Conservation (phyloP, 306 rosid species). For the Quercus suber region DNA sequence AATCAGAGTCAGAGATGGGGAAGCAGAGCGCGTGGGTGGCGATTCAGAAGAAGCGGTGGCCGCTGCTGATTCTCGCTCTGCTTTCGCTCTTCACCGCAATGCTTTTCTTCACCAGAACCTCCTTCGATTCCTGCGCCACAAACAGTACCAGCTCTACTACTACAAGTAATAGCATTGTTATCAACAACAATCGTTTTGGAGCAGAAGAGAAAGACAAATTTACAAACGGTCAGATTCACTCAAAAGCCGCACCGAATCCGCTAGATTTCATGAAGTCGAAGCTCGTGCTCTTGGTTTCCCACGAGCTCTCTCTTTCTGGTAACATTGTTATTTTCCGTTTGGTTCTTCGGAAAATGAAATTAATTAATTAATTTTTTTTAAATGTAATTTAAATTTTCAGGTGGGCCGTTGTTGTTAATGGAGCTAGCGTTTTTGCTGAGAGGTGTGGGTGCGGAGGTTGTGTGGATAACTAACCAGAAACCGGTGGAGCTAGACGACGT, state of each 20-base stretch:
- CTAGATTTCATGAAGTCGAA: conserved; percentile 77
- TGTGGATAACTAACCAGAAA: conserved; percentile 74
- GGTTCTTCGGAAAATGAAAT: conserved; percentile 10
- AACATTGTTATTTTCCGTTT: conserved; percentile 1
- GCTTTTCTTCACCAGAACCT: conserved; percentile 49
- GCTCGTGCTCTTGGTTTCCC: conserved; percentile 85
- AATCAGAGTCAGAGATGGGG: conserved; percentile 32
- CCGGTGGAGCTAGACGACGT: conserved; percentile 48
- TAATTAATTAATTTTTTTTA: not conserved
- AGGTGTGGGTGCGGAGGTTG: conserved; percentile 67
- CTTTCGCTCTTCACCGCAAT: conserved; percentile 59
- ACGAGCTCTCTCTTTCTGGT: conserved; percentile 84
- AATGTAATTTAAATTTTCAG: conserved; percentile 3
- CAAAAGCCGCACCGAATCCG: conserved; percentile 37
- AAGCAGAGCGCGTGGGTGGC: conserved; percentile 45
- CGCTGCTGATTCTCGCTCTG: conserved; percentile 44
- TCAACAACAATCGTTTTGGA: conserved; percentile 8
- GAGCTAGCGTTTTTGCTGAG: conserved; percentile 76
- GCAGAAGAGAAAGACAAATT: conserved; percentile 8
- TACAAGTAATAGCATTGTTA: not conserved
- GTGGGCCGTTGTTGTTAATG: conserved; percentile 79
- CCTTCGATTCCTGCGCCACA: conserved; percentile 49
- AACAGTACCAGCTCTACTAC: not conserved
- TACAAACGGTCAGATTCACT: conserved; percentile 24
- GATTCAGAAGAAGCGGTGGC: conserved; percentile 60